Evolutionary conservation across 306 rosid species (phyloP), one percentile per base, ranked within the genome.

Genomic region (Vigna unguiculata): DNA sequence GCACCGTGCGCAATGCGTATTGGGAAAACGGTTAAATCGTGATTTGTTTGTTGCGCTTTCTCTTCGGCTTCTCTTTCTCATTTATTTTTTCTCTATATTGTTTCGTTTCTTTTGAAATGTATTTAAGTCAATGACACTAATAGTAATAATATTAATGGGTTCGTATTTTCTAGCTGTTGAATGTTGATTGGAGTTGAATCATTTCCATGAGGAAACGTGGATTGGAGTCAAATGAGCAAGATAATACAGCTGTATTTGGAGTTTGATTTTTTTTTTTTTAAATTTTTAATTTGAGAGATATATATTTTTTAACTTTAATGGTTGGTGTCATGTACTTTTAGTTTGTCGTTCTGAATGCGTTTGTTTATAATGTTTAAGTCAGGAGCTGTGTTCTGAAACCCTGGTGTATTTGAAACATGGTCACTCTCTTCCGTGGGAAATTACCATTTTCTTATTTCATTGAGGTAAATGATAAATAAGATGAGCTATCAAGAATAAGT

Each of bases 1-100:
- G 80, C 47, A 15, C 71, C 45, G 79, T 40, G 15, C 69, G 46
- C 90, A 88, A 88, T 88, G 90, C 87, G 21, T 79, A 55, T 81
- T 79, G 68, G 62, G 54, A 53, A 52, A 61, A 71, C 55, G 30
- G 53, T 69, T 52, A 41, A 72, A 62, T 65, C 82, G 74, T 63
- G 76, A 66, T 61, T 53, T 67, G 54, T 61, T 53, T 67, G 49
- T 45, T 78, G 7, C 64, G 75, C 36, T 65, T 60, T 75, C 69
- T 34, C 41, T 52, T 38, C 49, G 71, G 47, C 73, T 71, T 72
- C 22, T 41, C 49, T 65, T 81, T 79, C 60, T 59, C n/a, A 17
- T 22, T 20, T 43, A 53, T 65, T 30, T 40, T 76, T 30, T 70
- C 16, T 78, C 11, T 48, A 10, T 24, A 60, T 48, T 69, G 15